phyloP scores from a whole-genome alignment of 345 rosid genomes.

The Aurinia saxatilis region DNA sequence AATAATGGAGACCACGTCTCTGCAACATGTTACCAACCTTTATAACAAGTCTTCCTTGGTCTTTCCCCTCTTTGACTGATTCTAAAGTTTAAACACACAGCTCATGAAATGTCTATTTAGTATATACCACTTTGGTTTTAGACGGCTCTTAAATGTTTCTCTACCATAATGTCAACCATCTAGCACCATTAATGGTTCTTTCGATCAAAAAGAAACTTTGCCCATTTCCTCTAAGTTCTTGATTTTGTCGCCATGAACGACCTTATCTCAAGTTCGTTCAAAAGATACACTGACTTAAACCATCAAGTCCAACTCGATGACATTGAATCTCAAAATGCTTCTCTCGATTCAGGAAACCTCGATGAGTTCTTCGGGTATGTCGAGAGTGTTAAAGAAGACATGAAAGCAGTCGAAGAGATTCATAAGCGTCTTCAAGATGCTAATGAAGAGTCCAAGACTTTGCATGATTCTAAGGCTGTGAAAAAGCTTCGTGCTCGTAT shows the following conservation, averaged over 20 bases:
- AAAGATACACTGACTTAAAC: constrained; percentile 42
- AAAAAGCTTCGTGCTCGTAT: constrained; percentile 55
- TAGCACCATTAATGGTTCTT: background rate
- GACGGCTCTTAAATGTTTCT: constrained; percentile 4
- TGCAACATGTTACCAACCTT: constrained; percentile 30
- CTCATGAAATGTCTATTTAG: constrained; percentile 11
- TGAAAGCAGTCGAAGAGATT: constrained; percentile 54
- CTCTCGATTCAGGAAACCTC: constrained; percentile 44
- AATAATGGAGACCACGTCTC: constrained; percentile 24
- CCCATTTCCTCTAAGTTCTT: background rate
- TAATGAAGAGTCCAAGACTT: constrained; percentile 60
- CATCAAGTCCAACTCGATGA: constrained; percentile 40
- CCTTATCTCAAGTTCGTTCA: constrained; percentile 54
- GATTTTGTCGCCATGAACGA: constrained; percentile 34
- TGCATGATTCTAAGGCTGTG: constrained; percentile 61
- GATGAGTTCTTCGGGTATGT: constrained; percentile 77
- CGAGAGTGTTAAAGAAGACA: constrained; percentile 73
- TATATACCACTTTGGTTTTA: background rate
- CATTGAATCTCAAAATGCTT: constrained; percentile 32
- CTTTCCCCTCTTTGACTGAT: constrained; percentile 1
- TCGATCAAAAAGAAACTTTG: background rate
- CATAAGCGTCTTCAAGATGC: constrained; percentile 55
- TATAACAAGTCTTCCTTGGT: constrained; percentile 11
- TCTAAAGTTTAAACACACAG: constrained; percentile 23
- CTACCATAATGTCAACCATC: background rate